These are phyloP conservation scores for Catunica adiposa DNA, from an alignment of 2,329 filamentous ascomycete species.

Conservation along the genomic window DNA sequence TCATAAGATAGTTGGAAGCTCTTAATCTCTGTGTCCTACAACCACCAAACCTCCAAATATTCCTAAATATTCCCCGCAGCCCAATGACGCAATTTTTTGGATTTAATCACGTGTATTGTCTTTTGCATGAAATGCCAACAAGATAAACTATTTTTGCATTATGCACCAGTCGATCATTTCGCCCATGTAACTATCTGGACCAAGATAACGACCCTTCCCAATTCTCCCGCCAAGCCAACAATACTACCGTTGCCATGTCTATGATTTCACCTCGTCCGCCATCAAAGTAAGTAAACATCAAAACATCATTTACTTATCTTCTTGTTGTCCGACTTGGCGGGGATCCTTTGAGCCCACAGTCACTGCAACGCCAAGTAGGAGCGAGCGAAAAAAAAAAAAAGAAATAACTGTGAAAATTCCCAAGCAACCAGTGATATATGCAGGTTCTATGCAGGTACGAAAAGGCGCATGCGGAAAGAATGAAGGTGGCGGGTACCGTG, in stretches of 20 bases:
- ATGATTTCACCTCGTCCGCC: too few species aligned
- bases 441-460: neutral
- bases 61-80: too few species aligned
- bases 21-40: too few species aligned
- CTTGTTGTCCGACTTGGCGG: too few species aligned
- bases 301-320: too few species aligned
- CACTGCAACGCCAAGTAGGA: neutral
- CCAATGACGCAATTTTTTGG: too few species aligned
- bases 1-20: too few species aligned
- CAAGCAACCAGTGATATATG: neutral
- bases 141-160: neutral
- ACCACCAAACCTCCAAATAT: too few species aligned
- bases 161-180: neutral
- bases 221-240: too few species aligned
- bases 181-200: neutral
- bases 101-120: neutral
- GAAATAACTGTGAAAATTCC: neutral
- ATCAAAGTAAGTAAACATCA: too few species aligned
- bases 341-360: neutral
- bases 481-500: neutral
- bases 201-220: too few species aligned
- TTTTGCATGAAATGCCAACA: neutral
- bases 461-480: neutral
- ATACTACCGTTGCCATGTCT: too few species aligned
- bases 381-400: neutral